These are phyloP conservation scores for Lentinula sp. DNA, from an alignment of 768 basidiomycete species.

Conservation along the genomic window DNA sequence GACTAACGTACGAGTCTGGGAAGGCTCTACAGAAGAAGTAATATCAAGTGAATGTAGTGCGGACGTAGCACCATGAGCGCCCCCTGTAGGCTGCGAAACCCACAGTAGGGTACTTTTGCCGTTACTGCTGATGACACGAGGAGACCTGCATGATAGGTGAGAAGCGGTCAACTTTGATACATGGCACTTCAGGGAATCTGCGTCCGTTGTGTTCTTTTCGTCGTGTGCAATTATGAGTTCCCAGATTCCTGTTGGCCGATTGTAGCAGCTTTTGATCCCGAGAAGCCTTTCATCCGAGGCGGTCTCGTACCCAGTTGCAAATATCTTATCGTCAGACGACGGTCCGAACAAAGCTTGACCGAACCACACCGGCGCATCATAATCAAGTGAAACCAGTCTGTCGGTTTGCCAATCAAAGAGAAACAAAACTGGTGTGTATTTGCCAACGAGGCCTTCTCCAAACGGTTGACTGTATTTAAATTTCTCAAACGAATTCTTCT, in stretches of 20 bases:
- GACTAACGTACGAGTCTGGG: constrained; percentile 25
- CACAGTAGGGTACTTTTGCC: constrained; percentile 34
- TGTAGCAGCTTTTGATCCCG: constrained; percentile 55
- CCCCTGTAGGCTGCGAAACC: constrained; percentile 49
- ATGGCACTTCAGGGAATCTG: constrained; percentile 13
- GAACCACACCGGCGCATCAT: constrained; percentile 28
- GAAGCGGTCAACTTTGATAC: constrained; percentile 33
- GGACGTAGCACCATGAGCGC: constrained; percentile 53
- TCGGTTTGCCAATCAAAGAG: constrained; percentile 40
- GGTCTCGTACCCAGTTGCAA: constrained; percentile 58
- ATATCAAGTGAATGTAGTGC: constrained; percentile 41
- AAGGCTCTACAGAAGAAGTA: constrained; percentile 9
- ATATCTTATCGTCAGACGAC: constrained; percentile 24
- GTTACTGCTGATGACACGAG: constrained; percentile 34
- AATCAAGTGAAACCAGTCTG: constrained; percentile 7
- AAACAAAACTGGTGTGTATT: constrained; percentile 47
- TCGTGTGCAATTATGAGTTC: constrained; percentile 26
- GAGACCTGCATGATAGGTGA: constrained; percentile 50
- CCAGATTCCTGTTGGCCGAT: constrained; percentile 56
- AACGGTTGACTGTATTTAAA: constrained; percentile 55
- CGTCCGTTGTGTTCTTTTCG: constrained; percentile 8
- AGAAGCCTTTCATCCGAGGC: constrained; percentile 51
- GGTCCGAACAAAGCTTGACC: constrained; percentile 52
- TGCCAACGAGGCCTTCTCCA: constrained; percentile 55
- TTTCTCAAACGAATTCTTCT: constrained; percentile 21